Conservation (phyloP, 805 yeast genomes). For the Wickerhamomyces strasburgensis region DNA sequence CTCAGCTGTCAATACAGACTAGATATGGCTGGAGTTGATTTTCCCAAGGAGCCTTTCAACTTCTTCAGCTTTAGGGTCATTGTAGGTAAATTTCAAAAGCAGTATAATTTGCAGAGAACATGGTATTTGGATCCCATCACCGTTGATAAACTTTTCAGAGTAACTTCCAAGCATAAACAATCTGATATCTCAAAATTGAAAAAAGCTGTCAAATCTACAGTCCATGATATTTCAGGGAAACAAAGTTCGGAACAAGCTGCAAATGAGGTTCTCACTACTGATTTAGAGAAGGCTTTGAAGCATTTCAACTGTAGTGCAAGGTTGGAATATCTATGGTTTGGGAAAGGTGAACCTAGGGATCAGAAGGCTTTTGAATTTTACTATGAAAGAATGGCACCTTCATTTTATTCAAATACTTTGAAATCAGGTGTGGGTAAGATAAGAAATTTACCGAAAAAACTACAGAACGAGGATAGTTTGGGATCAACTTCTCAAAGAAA, state of each 20-base stretch:
- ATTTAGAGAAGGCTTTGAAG: slow-evolving; percentile 28
- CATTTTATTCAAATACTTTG: slow-evolving; percentile 8
- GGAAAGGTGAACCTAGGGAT: slow-evolving; percentile 41
- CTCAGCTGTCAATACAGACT: slow-evolving; percentile 62
- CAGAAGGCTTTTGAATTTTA: slow-evolving; percentile 22
- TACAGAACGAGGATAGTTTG: slow-evolving; percentile 21
- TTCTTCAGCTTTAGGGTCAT: slow-evolving; percentile 62
- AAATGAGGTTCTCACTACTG: slow-evolving; percentile 34
- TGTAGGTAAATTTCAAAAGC: slow-evolving; percentile 75
- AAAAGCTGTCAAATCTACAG: slow-evolving; percentile 66
- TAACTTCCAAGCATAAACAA: slow-evolving; percentile 40
- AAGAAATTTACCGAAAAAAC: slow-evolving; percentile 19
- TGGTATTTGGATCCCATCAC: slow-evolving; percentile 56
- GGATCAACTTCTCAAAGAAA: slow-evolving; percentile 4
- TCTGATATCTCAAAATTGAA: slow-evolving; percentile 48
- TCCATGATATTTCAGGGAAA: slow-evolving; percentile 55
- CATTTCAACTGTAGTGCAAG: slow-evolving; percentile 28
- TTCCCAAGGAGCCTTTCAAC: slow-evolving; percentile 84
- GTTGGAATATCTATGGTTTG: slow-evolving; percentile 42
- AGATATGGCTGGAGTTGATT: slow-evolving; percentile 51
- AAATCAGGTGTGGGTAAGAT: slow-evolving; percentile 26
- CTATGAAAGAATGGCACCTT: slow-evolving; percentile 8
- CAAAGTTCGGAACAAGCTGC: slow-evolving; percentile 31
- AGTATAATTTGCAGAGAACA: slow-evolving; percentile 46
- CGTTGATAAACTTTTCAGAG: slow-evolving; percentile 39